Evolutionary conservation across 2,329 filamentous ascomycete species (phyloP), one percentile per base, ranked within the genome.

Genomic region (Alternaria arborescens): DNA sequence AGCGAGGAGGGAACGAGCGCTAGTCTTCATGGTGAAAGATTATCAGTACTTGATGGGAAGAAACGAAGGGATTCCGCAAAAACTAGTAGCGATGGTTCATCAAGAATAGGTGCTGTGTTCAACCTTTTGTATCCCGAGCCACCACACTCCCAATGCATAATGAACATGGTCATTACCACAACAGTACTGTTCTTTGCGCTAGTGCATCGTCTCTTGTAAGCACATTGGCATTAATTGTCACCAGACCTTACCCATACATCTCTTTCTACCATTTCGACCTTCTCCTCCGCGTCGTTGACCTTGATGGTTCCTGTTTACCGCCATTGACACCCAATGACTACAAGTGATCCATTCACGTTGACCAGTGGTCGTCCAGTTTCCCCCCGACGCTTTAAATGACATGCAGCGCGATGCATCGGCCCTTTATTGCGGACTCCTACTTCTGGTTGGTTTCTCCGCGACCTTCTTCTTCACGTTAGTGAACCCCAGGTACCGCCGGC

Each of bases 391-490:
- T 34, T 58, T 59, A 38, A 62, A 56, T 60, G 52, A 48, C 26
- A n/a, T 63, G 55, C 60, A 61, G 43, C 50, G 43, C 61, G 61
- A 62, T 60, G 54, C 54, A 52, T 66, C 55, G 62, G 63, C 47
- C 30, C 48, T 61, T 66, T 61, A 11, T 54, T 53, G 32, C 48
- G 57, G 30, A 53, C 20, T 55, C 30, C 65, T 47, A 28, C 48
- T 53, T 66, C 52, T 52, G 52, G 61, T 61, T 24, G 41, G 22
- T 50, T 20, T 11, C 44, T 52, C 62, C 60, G 63, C 50, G 67
- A 71, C 69, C 69, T 71, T 67, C 68, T 70, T 52, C 16, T 66
- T 70, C 34, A 60, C 61, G 64, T 71, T 71, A 71, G 65, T 48
- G 22, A 43, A 44, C 50, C 42, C 46, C 58, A 52, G 55, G 50